Conservation (phyloP, 169 alveolate genomes). For the Eimeria zaria region DNA sequence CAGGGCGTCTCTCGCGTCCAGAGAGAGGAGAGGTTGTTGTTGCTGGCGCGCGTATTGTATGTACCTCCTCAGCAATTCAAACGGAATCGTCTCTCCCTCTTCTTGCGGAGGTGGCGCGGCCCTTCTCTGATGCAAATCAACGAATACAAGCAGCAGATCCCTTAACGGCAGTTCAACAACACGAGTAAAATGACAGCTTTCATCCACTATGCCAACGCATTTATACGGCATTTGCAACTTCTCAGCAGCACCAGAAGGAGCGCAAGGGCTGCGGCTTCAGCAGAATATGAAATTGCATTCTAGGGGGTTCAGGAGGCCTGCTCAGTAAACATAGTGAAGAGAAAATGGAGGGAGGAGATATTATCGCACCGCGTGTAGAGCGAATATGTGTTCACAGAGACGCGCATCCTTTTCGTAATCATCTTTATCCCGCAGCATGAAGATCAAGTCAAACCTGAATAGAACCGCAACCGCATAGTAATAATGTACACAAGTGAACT, state of each 20-base stretch:
- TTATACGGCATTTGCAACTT: neutral
- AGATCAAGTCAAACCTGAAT: conserved; percentile 99
- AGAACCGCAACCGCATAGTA: conserved; percentile 26
- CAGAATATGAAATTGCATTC: neutral
- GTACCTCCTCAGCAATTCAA: conserved; percentile 93
- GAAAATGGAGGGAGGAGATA: neutral
- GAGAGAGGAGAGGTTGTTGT: conserved; percentile 97
- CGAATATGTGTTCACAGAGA: conserved; percentile 96
- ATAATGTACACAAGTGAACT: neutral
- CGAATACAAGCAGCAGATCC: neutral
- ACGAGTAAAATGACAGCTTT: neutral
- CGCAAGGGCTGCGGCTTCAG: neutral
- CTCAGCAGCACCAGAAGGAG: neutral
- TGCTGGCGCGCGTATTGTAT: conserved; percentile 94
- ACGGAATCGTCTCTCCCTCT: conserved; percentile 89
- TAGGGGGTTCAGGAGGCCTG: neutral
- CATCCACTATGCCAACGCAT: neutral
- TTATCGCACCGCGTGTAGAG: conserved; percentile 88
- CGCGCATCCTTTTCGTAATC: conserved; percentile 96
- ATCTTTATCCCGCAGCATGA: conserved; percentile 98
- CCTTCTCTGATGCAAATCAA: neutral
- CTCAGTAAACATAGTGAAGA: neutral
- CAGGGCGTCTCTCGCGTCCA: conserved; percentile 97
- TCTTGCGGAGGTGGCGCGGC: conserved; percentile 75
- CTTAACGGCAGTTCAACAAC: neutral